Conservation (phyloP, 768 basidiomycete genomes). For the Auricularia heimuer region DNA sequence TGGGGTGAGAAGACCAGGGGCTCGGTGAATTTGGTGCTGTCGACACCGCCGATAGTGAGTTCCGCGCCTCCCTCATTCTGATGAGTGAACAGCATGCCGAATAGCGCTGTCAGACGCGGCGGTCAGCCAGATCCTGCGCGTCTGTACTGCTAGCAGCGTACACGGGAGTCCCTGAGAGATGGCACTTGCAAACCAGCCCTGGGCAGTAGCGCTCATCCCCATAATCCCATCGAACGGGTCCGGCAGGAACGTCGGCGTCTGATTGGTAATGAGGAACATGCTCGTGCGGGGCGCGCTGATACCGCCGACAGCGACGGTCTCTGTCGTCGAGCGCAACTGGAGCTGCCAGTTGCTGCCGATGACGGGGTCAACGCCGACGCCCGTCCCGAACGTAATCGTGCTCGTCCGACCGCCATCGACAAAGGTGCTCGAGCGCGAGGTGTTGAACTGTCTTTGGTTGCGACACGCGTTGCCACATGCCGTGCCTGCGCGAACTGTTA, state of each 20-base stretch:
- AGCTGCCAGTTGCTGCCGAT: slow-evolving; percentile 35
- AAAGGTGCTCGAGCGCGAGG: slow-evolving; percentile 41
- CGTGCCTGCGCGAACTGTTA: slow-evolving; percentile 25
- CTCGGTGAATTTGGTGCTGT: slow-evolving; percentile 43
- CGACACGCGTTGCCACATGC: slow-evolving; percentile 35
- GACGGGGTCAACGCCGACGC: slow-evolving; percentile 44
- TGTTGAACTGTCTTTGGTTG: slow-evolving; percentile 38
- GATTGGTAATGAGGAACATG: slow-evolving; percentile 43
- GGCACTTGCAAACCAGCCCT: slow-evolving; percentile 42
- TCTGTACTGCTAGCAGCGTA: slow-evolving; percentile 17
- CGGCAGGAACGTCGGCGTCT: slow-evolving; percentile 41
- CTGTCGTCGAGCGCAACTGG: slow-evolving; percentile 34
- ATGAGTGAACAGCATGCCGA: slow-evolving; percentile 43
- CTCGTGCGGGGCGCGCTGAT: slow-evolving; percentile 27
- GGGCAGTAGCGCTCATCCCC: slow-evolving; percentile 42
- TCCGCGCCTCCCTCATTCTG: slow-evolving; percentile 39
- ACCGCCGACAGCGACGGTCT: slow-evolving; percentile 42
- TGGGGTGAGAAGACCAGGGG: slow-evolving; percentile 3
- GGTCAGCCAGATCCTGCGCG: not conserved
- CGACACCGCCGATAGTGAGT: slow-evolving; percentile 43
- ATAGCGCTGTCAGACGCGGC: slow-evolving; percentile 28
- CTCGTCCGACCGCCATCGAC: slow-evolving; percentile 31
- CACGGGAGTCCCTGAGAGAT: slow-evolving; percentile 40
- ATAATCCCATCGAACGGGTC: slow-evolving; percentile 47
- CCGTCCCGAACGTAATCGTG: slow-evolving; percentile 45